phyloP scores from a whole-genome alignment of 768 basidiomycete species.

The Phanerodontia chrysosporium region DNA sequence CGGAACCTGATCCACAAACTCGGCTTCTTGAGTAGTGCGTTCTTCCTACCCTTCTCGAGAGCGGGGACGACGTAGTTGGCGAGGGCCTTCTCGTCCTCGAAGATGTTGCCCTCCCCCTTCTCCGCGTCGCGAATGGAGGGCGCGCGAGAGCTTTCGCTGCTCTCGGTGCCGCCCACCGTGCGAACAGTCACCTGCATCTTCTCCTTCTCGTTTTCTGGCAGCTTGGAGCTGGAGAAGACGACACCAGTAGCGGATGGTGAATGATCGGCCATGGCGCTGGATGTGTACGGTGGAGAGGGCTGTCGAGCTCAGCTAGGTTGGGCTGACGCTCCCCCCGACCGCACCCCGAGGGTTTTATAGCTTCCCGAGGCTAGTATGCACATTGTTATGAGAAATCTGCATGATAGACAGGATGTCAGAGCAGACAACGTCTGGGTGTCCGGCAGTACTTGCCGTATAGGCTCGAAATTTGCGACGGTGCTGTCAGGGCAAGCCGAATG shows the following conservation, averaged over 20 bases:
- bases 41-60: slow-evolving; percentile 14
- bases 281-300: neutral
- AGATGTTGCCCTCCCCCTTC: slow-evolving; percentile 6
- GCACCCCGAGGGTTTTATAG: neutral
- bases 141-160: neutral
- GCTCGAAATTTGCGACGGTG: neutral
- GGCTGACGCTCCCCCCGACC: neutral
- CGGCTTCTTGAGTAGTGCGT: slow-evolving; percentile 5
- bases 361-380: neutral
- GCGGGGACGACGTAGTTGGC: slow-evolving; percentile 12
- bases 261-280: neutral
- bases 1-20: slow-evolving; percentile 10
- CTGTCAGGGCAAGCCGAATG: neutral
- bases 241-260: slow-evolving; percentile 6
- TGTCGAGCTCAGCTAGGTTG: neutral
- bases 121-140: slow-evolving; percentile 11
- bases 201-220: neutral
- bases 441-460: neutral
- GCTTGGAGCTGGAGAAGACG: slow-evolving; percentile 3
- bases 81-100: slow-evolving; percentile 8
- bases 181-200: neutral
- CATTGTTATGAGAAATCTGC: neutral
- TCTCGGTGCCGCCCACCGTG: neutral
- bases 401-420: neutral
- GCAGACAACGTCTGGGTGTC: neutral